Percentiles rank a stretch among this genome's conserved stretches.
Evolutionary conservation across 441 rosid genomes (phyloP).

Genomic region (Gossypium laxum): DNA sequence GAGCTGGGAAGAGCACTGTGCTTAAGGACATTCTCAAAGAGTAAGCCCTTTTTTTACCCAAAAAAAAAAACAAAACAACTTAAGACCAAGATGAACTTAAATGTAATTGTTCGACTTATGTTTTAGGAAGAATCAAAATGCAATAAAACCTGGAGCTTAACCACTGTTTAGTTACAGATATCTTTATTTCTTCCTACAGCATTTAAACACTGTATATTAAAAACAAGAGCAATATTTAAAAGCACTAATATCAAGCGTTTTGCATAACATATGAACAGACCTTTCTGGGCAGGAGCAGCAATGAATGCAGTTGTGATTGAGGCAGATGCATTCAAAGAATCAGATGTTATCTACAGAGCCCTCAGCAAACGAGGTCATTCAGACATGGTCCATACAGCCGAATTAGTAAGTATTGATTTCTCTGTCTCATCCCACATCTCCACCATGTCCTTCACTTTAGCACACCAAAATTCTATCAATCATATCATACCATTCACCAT

Average conservation of each 20-base stretch:
- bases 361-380: slow-evolving; percentile 82
- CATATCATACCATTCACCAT: neutral
- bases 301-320: slow-evolving; percentile 79
- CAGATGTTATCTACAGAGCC: slow-evolving; percentile 85
- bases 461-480: neutral
- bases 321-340: slow-evolving; percentile 93
- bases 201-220: neutral
- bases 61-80: neutral
- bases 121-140: neutral
- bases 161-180: no score
- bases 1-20: slow-evolving; percentile 96
- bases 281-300: slow-evolving; percentile 89
- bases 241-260: slow-evolving; percentile 1
- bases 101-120: neutral
- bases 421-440: neutral
- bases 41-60: slow-evolving; percentile 26
- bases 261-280: slow-evolving; percentile 27
- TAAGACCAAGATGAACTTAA: neutral
- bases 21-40: slow-evolving; percentile 90
- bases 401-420: slow-evolving; percentile 43
- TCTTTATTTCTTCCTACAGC: neutral
- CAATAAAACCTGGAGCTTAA: no score
- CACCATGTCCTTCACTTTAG: neutral
- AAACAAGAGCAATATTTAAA: neutral
- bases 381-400: slow-evolving; percentile 88